A percentile compares a stretch with the other conserved stretches of the same genome.
Evolutionary conservation across 2,329 filamentous ascomycete genomes (phyloP).

Genomic region (Alternaria longipes): DNA sequence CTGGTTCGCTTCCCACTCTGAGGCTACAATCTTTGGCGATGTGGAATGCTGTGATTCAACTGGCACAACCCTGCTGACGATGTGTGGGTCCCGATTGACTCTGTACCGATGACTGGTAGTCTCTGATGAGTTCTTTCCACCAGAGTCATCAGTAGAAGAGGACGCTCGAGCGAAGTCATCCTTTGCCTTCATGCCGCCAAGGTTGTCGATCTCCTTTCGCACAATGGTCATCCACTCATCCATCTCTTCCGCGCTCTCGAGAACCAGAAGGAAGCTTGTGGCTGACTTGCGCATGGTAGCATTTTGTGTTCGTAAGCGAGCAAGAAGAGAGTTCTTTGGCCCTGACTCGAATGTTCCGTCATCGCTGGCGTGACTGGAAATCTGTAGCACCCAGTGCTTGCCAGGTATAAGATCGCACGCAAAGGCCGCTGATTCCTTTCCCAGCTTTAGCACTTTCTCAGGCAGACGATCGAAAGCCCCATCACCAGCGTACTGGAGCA

Average conservation of each 20-base stretch:
- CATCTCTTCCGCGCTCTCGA: constrained; percentile 78
- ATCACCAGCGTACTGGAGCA: constrained; percentile 77
- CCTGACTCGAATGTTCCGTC: constrained; percentile 59
- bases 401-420: constrained; percentile 82
- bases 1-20: constrained; percentile 44
- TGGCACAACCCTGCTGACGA: constrained; percentile 41
- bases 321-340: constrained; percentile 68
- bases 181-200: constrained; percentile 69
- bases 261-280: constrained; percentile 74
- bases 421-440: constrained; percentile 80
- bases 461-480: constrained; percentile 76
- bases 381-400: constrained; percentile 80
- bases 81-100: constrained; percentile 47
- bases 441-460: constrained; percentile 76
- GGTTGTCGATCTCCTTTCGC: constrained; percentile 73
- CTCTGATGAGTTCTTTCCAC: constrained; percentile 37
- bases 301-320: constrained; percentile 69
- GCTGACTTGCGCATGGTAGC: constrained; percentile 64
- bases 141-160: constrained; percentile 38
- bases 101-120: constrained; percentile 50
- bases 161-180: constrained; percentile 41
- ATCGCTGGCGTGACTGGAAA: constrained; percentile 71
- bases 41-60: constrained; percentile 47
- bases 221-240: constrained; percentile 76
- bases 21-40: constrained; percentile 42